Evolutionary conservation across 2,329 filamentous ascomycete species (phyloP), one percentile per base, ranked within the genome.

Genomic region (Colletotrichum somersetense): DNA sequence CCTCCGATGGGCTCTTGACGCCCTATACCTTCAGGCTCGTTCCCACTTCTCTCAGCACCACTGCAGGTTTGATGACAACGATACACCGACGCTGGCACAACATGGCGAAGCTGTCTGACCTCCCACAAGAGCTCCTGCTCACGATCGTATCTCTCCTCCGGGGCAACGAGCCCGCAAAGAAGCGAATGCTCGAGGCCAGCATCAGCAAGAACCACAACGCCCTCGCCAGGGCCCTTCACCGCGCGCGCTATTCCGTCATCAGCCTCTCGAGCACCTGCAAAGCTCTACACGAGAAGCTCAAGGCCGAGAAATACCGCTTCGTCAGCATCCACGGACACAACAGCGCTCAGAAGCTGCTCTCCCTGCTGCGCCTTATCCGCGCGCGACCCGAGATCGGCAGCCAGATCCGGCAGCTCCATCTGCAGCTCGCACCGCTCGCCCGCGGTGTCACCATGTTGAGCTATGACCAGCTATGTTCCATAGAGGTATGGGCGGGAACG

Each of bases 91-190:
- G 11, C 7, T 12, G 26, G 2, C 16, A 8, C 18, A 35, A 10
- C 18, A 56, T 56, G 53, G 53, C 53, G n/a, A 56, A 56, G 30
- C 53, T 56, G 5, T 6, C 18, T 35, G 53, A 56, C 8, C 53
- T 56, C 2, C 53, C 53, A 3, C 5, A 16, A 14, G 53, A 56
- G 33, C 30, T n/a, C 53, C 30, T 56, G 30, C 53, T 56, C 12
- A n/a, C 18, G 10, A 20, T 56, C 7, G 11, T 10, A 4, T 56
- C 53, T 2, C n/a, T 56, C 12, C 18, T 56, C 30, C n/a, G 53
- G 53, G 35, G 18, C 33, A 35, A n/a, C 53, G 18, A 12, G 14
- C 53, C 53, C 3, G 30, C 30, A 0, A 56, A 35, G 18, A 56
- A 56, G 10, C 53, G 53, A 18, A 30, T 56, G 16, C 5, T 35